These are phyloP conservation scores for Penicillium sp. DNA, from an alignment of 2,329 filamentous ascomycete genomes.

Conservation along the genomic window DNA sequence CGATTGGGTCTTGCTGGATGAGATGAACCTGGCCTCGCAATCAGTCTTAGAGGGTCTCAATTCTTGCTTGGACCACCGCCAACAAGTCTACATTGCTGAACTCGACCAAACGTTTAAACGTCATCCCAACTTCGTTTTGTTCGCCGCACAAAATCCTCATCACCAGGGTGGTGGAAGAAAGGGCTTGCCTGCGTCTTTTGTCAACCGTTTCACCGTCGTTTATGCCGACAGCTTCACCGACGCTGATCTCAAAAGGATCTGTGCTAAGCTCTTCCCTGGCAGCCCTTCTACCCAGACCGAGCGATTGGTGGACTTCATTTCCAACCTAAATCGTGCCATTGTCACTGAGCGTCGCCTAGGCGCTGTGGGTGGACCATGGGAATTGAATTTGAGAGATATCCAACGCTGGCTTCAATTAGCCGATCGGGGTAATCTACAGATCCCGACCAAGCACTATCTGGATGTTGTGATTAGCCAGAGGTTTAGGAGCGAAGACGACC, in stretches of 20 bases:
- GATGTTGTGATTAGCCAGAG: constrained; percentile 79
- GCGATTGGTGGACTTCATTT: constrained; percentile 73
- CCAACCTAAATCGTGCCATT: constrained; percentile 67
- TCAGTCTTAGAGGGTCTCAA: constrained; percentile 95
- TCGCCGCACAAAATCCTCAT: constrained; percentile 95
- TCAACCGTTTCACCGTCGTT: constrained; percentile 96
- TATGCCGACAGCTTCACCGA: constrained; percentile 86
- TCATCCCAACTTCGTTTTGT: constrained; percentile 85
- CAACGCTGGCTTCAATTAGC: constrained; percentile 78
- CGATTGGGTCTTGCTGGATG: constrained; percentile 92
- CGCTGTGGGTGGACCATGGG: constrained; percentile 71
- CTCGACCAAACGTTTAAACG: constrained; percentile 88
- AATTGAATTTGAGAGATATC: constrained; percentile 88
- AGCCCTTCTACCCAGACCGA: constrained; percentile 56
- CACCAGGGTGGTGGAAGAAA: constrained; percentile 95
- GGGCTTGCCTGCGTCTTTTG: constrained; percentile 88
- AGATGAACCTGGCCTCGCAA: constrained; percentile 98
- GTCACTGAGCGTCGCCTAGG: constrained; percentile 52
- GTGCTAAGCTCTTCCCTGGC: constrained; percentile 65
- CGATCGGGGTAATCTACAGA: constrained; percentile 54
- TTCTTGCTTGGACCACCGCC: constrained; percentile 91
- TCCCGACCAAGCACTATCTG: constrained; percentile 67
- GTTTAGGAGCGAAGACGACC: constrained; percentile 69
- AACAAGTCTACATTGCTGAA: constrained; percentile 91
- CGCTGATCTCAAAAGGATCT: constrained; percentile 77